A percentile compares a stretch with the other conserved stretches of the same genome.
These are phyloP conservation scores for Trichoderma oligosporum DNA, from an alignment of 2,329 filamentous ascomycete species.

Conservation along the genomic window DNA sequence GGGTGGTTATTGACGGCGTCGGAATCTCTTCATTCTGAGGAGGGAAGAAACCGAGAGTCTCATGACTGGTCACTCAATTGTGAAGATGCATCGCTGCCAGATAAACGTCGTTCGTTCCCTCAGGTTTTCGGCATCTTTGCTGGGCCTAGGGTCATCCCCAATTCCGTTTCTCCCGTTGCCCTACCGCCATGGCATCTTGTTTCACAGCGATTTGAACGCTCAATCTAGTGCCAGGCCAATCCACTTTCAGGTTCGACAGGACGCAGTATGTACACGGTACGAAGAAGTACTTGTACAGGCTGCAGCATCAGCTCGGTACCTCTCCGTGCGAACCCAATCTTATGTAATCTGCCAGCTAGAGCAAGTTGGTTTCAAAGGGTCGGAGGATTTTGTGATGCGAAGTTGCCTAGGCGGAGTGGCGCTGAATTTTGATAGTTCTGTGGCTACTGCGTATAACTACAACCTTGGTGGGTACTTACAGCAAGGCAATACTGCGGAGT, in stretches of 20 bases:
- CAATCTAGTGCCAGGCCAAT: conserved; percentile 16
- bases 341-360: background rate
- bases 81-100: background rate
- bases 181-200: conserved; percentile 20
- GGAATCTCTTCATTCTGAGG: background rate
- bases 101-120: background rate
- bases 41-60: background rate
- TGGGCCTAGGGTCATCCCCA: conserved; percentile 12
- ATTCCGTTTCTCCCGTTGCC: conserved; percentile 18
- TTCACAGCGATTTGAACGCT: conserved; percentile 15
- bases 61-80: background rate
- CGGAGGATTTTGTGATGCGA: background rate
- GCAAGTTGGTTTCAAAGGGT: background rate
- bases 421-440: background rate
- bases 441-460: too few species aligned
- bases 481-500: too few species aligned
- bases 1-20: background rate
- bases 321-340: background rate
- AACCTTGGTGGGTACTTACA: too few species aligned
- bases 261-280: conserved; percentile 3
- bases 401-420: background rate
- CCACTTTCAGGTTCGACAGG: conserved; percentile 9
- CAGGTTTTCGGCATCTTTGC: conserved; percentile 10
- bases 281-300: conserved; percentile 1
- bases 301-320: conserved; percentile 5